Conservation (phyloP, 257 asterid species). For the Przewalskia tangutica region DNA sequence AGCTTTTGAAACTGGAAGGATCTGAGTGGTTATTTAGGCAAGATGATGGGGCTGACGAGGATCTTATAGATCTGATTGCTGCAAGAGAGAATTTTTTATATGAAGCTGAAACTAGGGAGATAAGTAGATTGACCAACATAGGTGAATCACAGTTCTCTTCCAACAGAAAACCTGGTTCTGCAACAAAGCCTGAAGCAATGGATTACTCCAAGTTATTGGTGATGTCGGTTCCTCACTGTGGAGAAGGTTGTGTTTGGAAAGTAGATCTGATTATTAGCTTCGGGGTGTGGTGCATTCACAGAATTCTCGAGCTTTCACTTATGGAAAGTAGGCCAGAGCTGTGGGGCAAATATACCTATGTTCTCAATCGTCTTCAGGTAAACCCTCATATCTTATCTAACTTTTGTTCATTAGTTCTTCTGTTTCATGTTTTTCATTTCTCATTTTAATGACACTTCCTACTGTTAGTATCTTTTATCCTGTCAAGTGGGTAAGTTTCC, state of each 20-base stretch:
- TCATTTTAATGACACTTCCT: not conserved
- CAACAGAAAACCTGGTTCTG: constrained; percentile 32
- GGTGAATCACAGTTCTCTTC: constrained; percentile 18
- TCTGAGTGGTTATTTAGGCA: constrained; percentile 82
- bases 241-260: constrained; percentile 88
- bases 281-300: constrained; percentile 97
- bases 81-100: constrained; percentile 63
- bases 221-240: constrained; percentile 79
- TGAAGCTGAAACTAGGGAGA: constrained; percentile 54
- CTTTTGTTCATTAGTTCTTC: not conserved
- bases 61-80: constrained; percentile 85
- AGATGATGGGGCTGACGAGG: constrained; percentile 93
- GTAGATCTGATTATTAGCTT: constrained; percentile 75
- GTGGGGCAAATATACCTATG: constrained; percentile 95
- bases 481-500: not conserved
- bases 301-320: constrained; percentile 88
- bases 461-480: not conserved
- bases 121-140: constrained; percentile 3
- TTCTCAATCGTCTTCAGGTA: constrained; percentile 97
- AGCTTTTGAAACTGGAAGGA: constrained; percentile 89
- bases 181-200: constrained; percentile 32
- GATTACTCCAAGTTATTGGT: constrained; percentile 48
- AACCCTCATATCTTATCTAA: not conserved
- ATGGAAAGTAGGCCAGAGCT: constrained; percentile 98
- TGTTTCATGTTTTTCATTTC: not conserved